Percentiles rank a stretch among this genome's conserved stretches.
Conservation (phyloP, 192 early-diverging fungal genomes). For the Piromyces finnis region DNA sequence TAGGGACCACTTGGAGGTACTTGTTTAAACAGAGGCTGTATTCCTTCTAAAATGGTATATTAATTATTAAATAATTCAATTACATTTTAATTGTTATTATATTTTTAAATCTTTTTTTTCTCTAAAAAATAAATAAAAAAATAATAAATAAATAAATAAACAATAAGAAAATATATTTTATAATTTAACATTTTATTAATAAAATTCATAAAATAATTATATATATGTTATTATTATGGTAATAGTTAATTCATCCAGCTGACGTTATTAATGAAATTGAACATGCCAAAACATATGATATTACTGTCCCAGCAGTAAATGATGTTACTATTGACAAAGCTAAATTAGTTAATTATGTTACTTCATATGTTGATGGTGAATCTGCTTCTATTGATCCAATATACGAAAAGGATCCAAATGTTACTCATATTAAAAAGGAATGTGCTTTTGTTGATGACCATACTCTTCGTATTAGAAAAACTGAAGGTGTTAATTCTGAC, state of each 20-base stretch:
- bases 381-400: constrained; percentile 8
- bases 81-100: no score
- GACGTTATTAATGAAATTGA: constrained; percentile 9
- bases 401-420: constrained; percentile 2
- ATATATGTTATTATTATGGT: no score
- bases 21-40: constrained; percentile 82
- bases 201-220: no score
- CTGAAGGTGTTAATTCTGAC: background rate
- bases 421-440: background rate
- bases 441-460: background rate
- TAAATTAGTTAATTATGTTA: constrained; percentile 6
- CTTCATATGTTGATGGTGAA: constrained; percentile 10
- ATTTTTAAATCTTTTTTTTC: no score
- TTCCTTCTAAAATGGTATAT: background rate
- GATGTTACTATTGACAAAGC: constrained; percentile 4
- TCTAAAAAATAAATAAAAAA: no score
- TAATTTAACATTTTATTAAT: no score
- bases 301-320: background rate
- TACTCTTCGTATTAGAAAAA: background rate
- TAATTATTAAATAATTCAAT: no score
- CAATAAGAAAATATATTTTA: no score
- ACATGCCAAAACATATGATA: constrained; percentile 9
- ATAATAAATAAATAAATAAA: background rate
- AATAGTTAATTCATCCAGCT: constrained; percentile 18
- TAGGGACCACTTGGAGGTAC: constrained; percentile 88